A percentile compares a stretch with the other conserved stretches of the same genome.
Conservation (phyloP, 2,329 filamentous ascomycete species). For the Neofusicoccum laricinum region DNA sequence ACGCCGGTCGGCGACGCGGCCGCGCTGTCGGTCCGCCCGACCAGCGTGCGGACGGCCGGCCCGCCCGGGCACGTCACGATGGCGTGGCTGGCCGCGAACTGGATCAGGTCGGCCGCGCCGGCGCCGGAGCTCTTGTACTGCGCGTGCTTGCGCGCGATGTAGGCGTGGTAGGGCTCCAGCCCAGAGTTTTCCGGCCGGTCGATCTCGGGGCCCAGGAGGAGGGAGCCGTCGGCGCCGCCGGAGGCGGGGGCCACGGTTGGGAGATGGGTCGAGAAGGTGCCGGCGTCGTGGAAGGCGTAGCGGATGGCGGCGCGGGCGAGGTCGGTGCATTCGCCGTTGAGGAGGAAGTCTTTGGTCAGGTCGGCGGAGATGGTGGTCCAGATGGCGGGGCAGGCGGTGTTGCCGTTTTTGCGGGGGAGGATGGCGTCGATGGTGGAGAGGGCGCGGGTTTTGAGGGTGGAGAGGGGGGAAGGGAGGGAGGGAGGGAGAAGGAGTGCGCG, state of each 20-base stretch:
- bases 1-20: conserved; percentile 41
- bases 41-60: conserved; percentile 49
- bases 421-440: not conserved
- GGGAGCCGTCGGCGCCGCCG: conserved; percentile 42
- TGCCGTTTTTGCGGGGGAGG: not conserved
- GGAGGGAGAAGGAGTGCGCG: not conserved
- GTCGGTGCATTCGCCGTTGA: conserved; percentile 24
- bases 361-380: conserved; percentile 25
- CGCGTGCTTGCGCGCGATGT: conserved; percentile 36
- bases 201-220: conserved; percentile 37
- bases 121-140: conserved; percentile 44
- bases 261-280: not conserved
- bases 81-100: conserved; percentile 48
- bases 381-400: conserved; percentile 23
- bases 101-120: conserved; percentile 55
- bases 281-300: conserved; percentile 34
- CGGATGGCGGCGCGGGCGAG: conserved; percentile 28
- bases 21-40: conserved; percentile 48
- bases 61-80: conserved; percentile 52
- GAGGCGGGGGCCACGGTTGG: conserved; percentile 14
- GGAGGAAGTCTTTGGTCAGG: conserved; percentile 23
- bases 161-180: conserved; percentile 34
- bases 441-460: not conserved
- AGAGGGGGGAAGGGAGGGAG: not conserved
- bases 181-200: conserved; percentile 42